phyloP scores from a whole-genome alignment of 495 filamentous ascomycete genomes.

The Trypethelium eluteriae region DNA sequence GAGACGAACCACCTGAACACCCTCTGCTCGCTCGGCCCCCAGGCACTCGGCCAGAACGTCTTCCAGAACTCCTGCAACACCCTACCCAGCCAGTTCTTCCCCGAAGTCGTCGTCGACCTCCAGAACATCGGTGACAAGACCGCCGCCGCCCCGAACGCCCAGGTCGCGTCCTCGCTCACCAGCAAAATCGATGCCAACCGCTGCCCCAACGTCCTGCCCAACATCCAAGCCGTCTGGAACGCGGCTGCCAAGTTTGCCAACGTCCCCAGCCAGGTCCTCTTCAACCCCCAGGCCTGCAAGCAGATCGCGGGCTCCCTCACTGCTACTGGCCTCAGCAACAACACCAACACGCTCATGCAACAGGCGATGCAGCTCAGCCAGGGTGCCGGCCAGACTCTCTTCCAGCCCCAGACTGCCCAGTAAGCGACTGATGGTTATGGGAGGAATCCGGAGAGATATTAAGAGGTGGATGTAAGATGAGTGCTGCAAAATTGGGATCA shows the following conservation, averaged over 20 bases:
- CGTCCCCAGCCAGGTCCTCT: conserved; percentile 11
- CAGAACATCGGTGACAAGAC: conserved; percentile 6
- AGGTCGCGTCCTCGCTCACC: not conserved
- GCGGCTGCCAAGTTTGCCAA: conserved; percentile 6
- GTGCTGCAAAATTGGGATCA: too few species aligned
- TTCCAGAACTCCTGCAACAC: not conserved
- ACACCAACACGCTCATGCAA: conserved; percentile 8
- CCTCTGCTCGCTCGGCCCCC: conserved; percentile 8
- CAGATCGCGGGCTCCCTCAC: conserved; percentile 2
- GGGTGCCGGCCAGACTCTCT: conserved; percentile 5
- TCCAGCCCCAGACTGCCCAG: not conserved
- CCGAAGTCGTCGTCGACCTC: not conserved
- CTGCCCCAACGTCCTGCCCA: not conserved
- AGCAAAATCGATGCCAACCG: not conserved
- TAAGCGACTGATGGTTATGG: not conserved
- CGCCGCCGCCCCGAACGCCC: not conserved
- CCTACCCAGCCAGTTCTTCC: conserved; percentile 8
- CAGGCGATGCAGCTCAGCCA: conserved; percentile 2
- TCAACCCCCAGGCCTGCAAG: conserved; percentile 7
- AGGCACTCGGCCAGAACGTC: not conserved
- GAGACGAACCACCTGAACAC: conserved; percentile 12
- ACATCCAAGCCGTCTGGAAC: not conserved
- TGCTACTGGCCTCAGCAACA: conserved; percentile 8
- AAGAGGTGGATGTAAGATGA: not conserved
- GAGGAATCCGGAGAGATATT: not conserved